Evolutionary conservation across 139 green algal species (phyloP).

Genomic region (Chlorella sp.): DNA sequence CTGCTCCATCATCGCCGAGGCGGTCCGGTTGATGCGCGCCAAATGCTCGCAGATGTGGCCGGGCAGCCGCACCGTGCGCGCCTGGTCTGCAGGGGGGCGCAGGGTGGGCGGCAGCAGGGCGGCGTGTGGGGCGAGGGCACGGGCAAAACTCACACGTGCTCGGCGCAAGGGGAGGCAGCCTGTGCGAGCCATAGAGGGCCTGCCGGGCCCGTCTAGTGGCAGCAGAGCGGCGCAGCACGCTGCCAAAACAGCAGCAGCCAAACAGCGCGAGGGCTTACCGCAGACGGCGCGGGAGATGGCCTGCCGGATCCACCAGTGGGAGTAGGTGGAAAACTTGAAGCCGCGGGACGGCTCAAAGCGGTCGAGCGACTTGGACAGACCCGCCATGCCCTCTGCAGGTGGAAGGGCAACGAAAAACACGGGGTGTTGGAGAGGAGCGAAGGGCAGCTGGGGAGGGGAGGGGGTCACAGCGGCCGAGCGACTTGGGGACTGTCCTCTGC

Average conservation of each 20-base stretch:
- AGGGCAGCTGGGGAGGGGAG: too few species aligned
- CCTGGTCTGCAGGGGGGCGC: slow-evolving; percentile 56
- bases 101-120: not conserved
- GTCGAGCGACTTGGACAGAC: slow-evolving; percentile 65
- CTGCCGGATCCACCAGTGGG: slow-evolving; percentile 91
- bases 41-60: slow-evolving; percentile 55
- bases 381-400: slow-evolving; percentile 57
- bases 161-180: too few species aligned
- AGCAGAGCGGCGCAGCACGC: not conserved
- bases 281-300: slow-evolving; percentile 72
- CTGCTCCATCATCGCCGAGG: slow-evolving; percentile 1
- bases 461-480: not conserved
- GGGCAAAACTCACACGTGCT: too few species aligned
- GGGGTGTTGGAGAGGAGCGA: not conserved
- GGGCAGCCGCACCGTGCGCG: slow-evolving; percentile 66
- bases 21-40: slow-evolving; percentile 18
- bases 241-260: not conserved
- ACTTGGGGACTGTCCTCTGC: not conserved
- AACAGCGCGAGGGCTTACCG: too few species aligned
- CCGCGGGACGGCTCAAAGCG: slow-evolving; percentile 78
- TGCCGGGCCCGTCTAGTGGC: not conserved
- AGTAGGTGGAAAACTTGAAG: slow-evolving; percentile 89
- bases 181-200: not conserved
- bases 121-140: not conserved
- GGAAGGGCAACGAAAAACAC: too few species aligned